phyloP scores from a whole-genome alignment of 805 yeast species.

The Candida lessepsii region DNA sequence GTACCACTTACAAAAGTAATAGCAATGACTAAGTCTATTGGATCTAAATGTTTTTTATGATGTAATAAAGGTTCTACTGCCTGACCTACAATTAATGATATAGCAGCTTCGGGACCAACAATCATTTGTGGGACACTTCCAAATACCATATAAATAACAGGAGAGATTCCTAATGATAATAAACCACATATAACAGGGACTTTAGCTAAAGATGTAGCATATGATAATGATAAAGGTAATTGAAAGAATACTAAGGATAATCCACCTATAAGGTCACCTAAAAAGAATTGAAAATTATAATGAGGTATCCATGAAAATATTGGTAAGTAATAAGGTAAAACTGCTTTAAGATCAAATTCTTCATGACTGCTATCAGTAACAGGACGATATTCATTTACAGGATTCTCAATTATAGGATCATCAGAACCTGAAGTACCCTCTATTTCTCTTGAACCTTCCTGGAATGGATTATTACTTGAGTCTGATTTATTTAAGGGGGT shows the following conservation, averaged over 20 bases:
- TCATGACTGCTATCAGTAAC: slow-evolving; percentile 20
- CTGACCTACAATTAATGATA: slow-evolving; percentile 45
- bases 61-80: slow-evolving; percentile 44
- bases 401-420: slow-evolving; percentile 1
- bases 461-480: background rate
- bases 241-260: slow-evolving; percentile 86
- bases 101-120: slow-evolving; percentile 48
- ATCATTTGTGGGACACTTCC: slow-evolving; percentile 49
- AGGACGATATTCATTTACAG: slow-evolving; percentile 20
- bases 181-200: slow-evolving; percentile 43
- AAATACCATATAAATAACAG: slow-evolving; percentile 39
- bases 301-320: slow-evolving; percentile 64
- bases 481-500: background rate
- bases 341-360: slow-evolving; percentile 25
- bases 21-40: slow-evolving; percentile 59
- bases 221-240: slow-evolving; percentile 68
- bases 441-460: background rate
- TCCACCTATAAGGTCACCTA: slow-evolving; percentile 79
- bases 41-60: slow-evolving; percentile 32
- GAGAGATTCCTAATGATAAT: slow-evolving; percentile 38
- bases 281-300: slow-evolving; percentile 40
- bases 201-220: slow-evolving; percentile 42
- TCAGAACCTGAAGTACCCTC: background rate
- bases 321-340: slow-evolving; percentile 65
- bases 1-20: slow-evolving; percentile 77